phyloP scores from a whole-genome alignment of 176 grass and related monocot genomes.

The Guadua angustifolia region DNA sequence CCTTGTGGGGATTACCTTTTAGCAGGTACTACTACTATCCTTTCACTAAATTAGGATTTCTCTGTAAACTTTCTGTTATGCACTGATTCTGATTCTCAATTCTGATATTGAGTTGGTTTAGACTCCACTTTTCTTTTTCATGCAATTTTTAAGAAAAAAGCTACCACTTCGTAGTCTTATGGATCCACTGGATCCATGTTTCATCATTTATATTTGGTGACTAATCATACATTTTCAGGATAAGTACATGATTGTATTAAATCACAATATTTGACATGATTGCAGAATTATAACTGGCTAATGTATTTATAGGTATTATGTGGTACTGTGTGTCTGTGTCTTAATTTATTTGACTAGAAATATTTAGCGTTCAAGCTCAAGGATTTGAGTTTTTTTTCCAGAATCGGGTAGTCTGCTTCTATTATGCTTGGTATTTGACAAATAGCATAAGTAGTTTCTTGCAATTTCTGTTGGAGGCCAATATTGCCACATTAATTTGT shows the following conservation, averaged over 20 bases:
- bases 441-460: slow-evolving; percentile 1
- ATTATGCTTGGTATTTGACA: slow-evolving; percentile 5
- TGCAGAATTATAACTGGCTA: background rate
- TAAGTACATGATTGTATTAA: background rate
- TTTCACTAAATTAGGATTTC: slow-evolving; percentile 33
- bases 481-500: slow-evolving; percentile 22
- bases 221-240: background rate
- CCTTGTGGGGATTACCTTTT: slow-evolving; percentile 94
- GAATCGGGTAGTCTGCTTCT: slow-evolving; percentile 7
- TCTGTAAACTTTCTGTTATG: slow-evolving; percentile 30
- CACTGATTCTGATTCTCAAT: slow-evolving; percentile 26
- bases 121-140: slow-evolving; percentile 21
- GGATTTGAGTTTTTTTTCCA: slow-evolving; percentile 16
- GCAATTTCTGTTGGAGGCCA: background rate
- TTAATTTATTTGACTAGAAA: background rate
- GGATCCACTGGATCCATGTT: background rate
- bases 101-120: slow-evolving; percentile 17
- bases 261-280: slow-evolving; percentile 2
- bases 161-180: background rate
- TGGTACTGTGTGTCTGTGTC: background rate
- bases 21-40: slow-evolving; percentile 66
- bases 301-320: slow-evolving; percentile 1
- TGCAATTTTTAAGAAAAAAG: background rate
- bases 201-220: background rate
- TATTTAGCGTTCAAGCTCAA: background rate